These are phyloP conservation scores for Leishmania braziliensis DNA, from an alignment of 208 protist species.

Conservation along the genomic window DNA sequence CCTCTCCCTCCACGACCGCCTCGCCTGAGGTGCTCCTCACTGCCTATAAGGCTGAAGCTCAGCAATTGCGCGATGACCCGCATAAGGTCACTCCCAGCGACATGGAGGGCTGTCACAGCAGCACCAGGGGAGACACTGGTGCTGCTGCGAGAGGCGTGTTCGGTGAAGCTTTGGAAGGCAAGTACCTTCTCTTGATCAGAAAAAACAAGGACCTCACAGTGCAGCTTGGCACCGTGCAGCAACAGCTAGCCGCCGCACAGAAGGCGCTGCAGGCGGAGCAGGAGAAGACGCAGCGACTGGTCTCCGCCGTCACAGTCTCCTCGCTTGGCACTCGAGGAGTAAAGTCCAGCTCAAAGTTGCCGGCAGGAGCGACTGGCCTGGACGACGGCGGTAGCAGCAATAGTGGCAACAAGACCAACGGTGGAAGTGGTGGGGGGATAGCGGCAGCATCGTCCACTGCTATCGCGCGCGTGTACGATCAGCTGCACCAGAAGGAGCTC, in stretches of 20 bases:
- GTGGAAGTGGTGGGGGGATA: not conserved
- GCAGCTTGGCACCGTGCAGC: slow-evolving; percentile 39
- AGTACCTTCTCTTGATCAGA: slow-evolving; percentile 64
- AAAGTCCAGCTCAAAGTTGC: not conserved
- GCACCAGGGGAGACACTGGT: not conserved
- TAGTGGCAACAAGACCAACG: slow-evolving; percentile 1
- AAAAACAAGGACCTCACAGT: slow-evolving; percentile 49
- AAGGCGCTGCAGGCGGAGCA: slow-evolving; percentile 38
- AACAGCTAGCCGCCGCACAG: slow-evolving; percentile 33
- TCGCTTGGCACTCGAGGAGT: slow-evolving; percentile 9
- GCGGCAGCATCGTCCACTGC: slow-evolving; percentile 21
- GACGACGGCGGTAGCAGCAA: not conserved
- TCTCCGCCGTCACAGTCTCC: slow-evolving; percentile 17
- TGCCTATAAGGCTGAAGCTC: slow-evolving; percentile 40
- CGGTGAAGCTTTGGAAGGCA: slow-evolving; percentile 53
- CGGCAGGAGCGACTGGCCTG: not conserved
- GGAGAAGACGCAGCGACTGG: slow-evolving; percentile 33
- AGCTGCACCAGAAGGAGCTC: slow-evolving; percentile 52
- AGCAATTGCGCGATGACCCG: slow-evolving; percentile 36
- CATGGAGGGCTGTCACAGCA: not conserved
- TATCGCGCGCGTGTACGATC: slow-evolving; percentile 53
- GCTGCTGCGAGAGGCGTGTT: slow-evolving; percentile 11
- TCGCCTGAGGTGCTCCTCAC: slow-evolving; percentile 10
- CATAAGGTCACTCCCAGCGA: slow-evolving; percentile 23
- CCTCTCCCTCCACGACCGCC: slow-evolving; percentile 10